A percentile compares a stretch with the other conserved stretches of the same genome.
Evolutionary conservation across 1,284 basidiomycete species (phyloP).

Genomic region (Exobasidium rhododendri): DNA sequence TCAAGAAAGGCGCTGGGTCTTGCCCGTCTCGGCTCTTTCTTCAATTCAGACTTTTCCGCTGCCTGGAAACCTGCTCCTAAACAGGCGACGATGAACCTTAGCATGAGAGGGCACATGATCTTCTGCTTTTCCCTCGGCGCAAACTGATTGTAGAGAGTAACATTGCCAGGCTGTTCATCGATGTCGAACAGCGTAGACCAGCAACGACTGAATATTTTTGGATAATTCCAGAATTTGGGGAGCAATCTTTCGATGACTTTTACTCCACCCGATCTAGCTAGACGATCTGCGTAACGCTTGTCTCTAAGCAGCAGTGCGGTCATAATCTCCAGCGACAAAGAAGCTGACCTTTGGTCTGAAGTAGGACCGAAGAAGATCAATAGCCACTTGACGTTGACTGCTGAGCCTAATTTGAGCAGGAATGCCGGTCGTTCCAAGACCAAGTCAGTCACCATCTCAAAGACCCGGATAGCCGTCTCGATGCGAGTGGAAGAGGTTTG

Average conservation of each 20-base stretch:
- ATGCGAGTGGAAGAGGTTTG: background rate
- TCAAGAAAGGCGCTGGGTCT: conserved; percentile 22
- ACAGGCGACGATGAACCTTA: conserved; percentile 41
- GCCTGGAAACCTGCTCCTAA: conserved; percentile 28
- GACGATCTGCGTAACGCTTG: conserved; percentile 56
- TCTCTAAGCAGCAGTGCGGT: conserved; percentile 21
- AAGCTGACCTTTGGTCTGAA: conserved; percentile 26
- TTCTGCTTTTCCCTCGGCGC: conserved; percentile 1
- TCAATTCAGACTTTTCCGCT: background rate
- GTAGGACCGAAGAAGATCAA: conserved; percentile 43
- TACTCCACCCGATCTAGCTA: conserved; percentile 67
- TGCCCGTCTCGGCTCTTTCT: background rate
- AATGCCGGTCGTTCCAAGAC: conserved; percentile 26
- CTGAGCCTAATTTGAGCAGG: conserved; percentile 24
- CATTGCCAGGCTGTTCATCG: conserved; percentile 58
- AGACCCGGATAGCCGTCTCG: conserved; percentile 21
- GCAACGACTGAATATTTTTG: conserved; percentile 63
- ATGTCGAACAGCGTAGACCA: conserved; percentile 65
- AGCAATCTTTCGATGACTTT: conserved; percentile 71
- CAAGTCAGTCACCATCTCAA: conserved; percentile 25
- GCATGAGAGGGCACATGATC: conserved; percentile 24
- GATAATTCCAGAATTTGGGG: conserved; percentile 66
- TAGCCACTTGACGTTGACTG: conserved; percentile 39
- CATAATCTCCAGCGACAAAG: conserved; percentile 30
- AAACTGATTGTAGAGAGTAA: conserved; percentile 6